Evolutionary conservation across 441 rosid species (phyloP).

Genomic region (Arabidopsis lyrata): DNA sequence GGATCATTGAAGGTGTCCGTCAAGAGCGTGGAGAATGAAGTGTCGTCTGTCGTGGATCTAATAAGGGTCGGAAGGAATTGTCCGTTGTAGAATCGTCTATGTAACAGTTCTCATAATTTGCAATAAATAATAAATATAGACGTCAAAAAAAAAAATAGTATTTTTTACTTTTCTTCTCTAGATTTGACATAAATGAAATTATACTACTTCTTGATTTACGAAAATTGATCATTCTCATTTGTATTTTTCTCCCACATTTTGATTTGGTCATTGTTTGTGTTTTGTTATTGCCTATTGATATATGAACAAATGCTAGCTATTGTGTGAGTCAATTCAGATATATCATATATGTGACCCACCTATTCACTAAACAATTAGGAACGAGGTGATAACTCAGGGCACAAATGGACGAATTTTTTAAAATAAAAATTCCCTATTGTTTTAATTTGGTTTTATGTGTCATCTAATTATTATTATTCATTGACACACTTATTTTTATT

Average conservation of each 20-base stretch:
- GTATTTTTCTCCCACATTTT: too few relatives aligned
- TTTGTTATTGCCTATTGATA: neutral
- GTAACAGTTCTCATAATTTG: too few relatives aligned
- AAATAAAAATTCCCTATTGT: neutral
- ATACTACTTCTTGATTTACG: neutral
- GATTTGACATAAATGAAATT: neutral
- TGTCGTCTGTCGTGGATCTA: too few relatives aligned
- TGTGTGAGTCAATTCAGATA: neutral
- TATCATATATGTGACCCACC: slow-evolving; percentile 1
- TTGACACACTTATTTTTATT: neutral
- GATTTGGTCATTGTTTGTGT: slow-evolving; percentile 1
- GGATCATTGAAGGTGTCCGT: too few relatives aligned
- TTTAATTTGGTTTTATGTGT: neutral
- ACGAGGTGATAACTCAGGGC: neutral
- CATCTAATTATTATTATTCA: neutral
- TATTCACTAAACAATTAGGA: slow-evolving; percentile 4
- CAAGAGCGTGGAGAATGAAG: too few relatives aligned
- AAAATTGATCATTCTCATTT: too few relatives aligned
- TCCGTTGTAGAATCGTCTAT: too few relatives aligned
- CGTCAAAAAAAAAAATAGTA: too few relatives aligned
- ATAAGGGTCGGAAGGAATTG: too few relatives aligned
- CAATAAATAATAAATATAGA: too few relatives aligned
- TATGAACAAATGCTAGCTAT: neutral
- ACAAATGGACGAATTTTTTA: neutral
- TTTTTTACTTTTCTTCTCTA: neutral